phyloP scores from a whole-genome alignment of 129 eudicot genomes.

The Artemisia tridentata region DNA sequence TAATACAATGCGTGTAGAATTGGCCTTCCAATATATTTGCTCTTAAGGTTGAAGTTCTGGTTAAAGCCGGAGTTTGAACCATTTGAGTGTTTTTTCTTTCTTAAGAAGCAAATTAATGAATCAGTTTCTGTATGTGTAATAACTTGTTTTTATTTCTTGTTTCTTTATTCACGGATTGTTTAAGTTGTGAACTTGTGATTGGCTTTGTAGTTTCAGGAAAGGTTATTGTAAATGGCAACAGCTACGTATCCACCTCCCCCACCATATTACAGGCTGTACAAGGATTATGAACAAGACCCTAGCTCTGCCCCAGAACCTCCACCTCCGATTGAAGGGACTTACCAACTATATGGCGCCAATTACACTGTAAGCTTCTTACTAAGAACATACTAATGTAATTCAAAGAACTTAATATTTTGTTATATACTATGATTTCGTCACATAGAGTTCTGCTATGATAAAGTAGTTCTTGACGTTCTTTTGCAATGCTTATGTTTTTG shows the following conservation, averaged over 20 bases:
- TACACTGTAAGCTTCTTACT: conserved; percentile 53
- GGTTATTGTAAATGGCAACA: conserved; percentile 63
- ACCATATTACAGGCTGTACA: conserved; percentile 84
- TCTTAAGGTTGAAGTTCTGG: not conserved
- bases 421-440: conserved; percentile 3
- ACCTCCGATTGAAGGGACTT: conserved; percentile 79
- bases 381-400: not conserved
- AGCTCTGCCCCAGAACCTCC: conserved; percentile 81
- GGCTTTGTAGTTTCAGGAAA: not conserved
- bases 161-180: not conserved
- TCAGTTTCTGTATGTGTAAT: not conserved
- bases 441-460: conserved; percentile 4
- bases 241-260: conserved; percentile 94
- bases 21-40: not conserved
- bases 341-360: conserved; percentile 60
- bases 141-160: not conserved
- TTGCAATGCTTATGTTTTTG: conserved; percentile 13
- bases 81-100: not conserved
- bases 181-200: not conserved
- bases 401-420: not conserved
- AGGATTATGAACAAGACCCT: conserved; percentile 56
- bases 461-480: not conserved
- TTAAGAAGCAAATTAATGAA: not conserved
- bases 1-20: not conserved
- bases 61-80: not conserved